These are phyloP conservation scores for Monosporascus sp. DNA, from an alignment of 2,329 filamentous ascomycete genomes.

Conservation along the genomic window DNA sequence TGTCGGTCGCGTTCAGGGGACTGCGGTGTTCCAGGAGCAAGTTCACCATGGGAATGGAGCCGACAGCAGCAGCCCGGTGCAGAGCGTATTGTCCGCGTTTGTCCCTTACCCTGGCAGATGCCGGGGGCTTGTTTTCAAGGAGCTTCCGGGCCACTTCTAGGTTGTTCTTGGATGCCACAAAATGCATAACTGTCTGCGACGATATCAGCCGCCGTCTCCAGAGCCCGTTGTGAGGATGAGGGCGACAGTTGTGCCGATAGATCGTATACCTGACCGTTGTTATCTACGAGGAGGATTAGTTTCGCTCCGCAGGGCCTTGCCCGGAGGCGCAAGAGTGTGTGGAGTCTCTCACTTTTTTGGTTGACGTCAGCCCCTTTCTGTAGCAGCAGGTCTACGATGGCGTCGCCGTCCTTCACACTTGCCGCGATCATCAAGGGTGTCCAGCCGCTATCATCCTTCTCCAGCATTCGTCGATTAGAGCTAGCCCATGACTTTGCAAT, in stretches of 20 bases:
- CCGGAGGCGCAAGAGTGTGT: background rate
- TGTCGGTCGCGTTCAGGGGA: conserved; percentile 78
- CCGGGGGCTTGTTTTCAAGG: conserved; percentile 62
- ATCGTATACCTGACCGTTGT: conserved; percentile 54
- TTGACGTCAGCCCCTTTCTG: conserved; percentile 67
- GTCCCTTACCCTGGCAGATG: conserved; percentile 76
- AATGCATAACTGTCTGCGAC: conserved; percentile 76
- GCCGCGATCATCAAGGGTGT: conserved; percentile 79
- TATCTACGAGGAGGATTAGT: conserved; percentile 38
- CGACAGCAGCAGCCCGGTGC: conserved; percentile 86
- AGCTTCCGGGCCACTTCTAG: conserved; percentile 75
- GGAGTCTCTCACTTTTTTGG: conserved; percentile 52
- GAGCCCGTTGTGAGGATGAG: background rate
- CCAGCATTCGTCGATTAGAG: background rate
- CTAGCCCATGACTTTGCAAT: background rate
- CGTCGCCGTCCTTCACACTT: conserved; percentile 67
- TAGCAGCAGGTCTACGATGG: conserved; percentile 62
- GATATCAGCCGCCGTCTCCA: background rate
- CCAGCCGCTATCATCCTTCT: conserved; percentile 69
- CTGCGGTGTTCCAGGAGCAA: conserved; percentile 72
- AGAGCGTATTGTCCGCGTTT: conserved; percentile 83
- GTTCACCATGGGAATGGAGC: conserved; percentile 81
- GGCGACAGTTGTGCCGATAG: background rate
- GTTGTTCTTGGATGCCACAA: conserved; percentile 85
- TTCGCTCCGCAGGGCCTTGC: background rate